Base-by-base conservation (phyloP, 2,329 filamentous ascomycete genomes). In the Albophoma yamanashiensis region DNA sequence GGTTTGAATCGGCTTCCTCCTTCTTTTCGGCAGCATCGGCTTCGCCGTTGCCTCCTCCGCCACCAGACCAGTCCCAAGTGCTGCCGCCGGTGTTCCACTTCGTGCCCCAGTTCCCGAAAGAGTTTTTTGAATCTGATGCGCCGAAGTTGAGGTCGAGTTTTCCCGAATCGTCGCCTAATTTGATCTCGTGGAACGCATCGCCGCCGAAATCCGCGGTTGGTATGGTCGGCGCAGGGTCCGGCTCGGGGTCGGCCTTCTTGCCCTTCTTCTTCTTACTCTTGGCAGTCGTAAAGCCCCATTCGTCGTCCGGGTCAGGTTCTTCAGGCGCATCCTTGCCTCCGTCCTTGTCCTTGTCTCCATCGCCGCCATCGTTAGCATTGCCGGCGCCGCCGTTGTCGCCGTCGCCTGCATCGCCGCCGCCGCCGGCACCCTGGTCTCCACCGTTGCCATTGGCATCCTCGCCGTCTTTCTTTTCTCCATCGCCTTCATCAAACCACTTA, bases 171-270 rank as follows among this genome's bases (percentile, higher is more conserved):
- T 86, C 81, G n/a, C 70, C 70, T 34, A 91, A 72, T 66, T 84
- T 88, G 64, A 91, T 84, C 36, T 90, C 86, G 53, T 89, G 80
- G 65, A 90, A 89, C 7, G 70, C 64, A 57, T 73, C 72, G n/a
- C 79, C 74, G 60, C 82, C 80, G 52, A 79, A 74, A 56, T 78
- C 78, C 27, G 69, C 66, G 20, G 64, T 67, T 3, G 70, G 66
- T 22, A 69, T 67, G 36, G 57, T 65, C 2, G 71, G 66, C 25
- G 70, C 68, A 20, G 66, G 63, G 22, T 67, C 69, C 14, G 69
- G 64, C 34, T 71, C 68, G 1, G 65, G 62, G n/a, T 62, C 64
- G 14, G 63, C 62, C 22, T 68, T 69, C 58, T 69, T 65, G 31
- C 62, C 69, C 59, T 69, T 74, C 65, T 78, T 80, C 66, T 76